Percentiles rank a stretch among this genome's conserved stretches.
phyloP scores from a whole-genome alignment of 208 protist genomes.

The Histomonas meleagridis region DNA sequence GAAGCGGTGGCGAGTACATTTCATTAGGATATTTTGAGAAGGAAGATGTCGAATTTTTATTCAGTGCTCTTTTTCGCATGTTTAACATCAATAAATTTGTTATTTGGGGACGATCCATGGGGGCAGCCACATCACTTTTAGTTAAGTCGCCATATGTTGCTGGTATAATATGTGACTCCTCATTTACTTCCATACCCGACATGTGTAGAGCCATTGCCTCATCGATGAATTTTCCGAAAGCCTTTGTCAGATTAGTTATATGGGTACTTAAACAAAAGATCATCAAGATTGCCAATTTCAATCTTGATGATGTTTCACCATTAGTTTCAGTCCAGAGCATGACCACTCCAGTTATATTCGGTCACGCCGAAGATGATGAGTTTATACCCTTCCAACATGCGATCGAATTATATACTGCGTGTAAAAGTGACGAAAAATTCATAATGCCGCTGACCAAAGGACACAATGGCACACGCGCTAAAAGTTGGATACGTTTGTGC shows the following conservation, averaged over 20 bases:
- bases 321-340: neutral
- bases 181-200: neutral
- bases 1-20: neutral
- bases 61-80: too few relatives aligned
- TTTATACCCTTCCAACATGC: too few relatives aligned
- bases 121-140: neutral
- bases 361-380: too few relatives aligned
- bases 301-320: neutral
- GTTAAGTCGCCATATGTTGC: neutral
- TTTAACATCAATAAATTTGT: too few relatives aligned
- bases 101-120: neutral
- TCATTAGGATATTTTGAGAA: constrained; percentile 18
- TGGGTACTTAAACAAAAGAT: neutral
- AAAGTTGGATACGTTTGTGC: too few relatives aligned
- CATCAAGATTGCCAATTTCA: neutral
- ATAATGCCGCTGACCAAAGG: neutral
- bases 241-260: neutral
- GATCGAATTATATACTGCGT: too few relatives aligned
- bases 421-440: neutral
- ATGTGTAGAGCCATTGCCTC: neutral
- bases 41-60: too few relatives aligned
- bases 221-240: neutral
- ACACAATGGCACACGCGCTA: too few relatives aligned
- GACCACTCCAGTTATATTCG: too few relatives aligned
- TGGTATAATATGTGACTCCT: neutral